Percentiles rank a stretch among this genome's conserved stretches.
Conservation (phyloP, 2,329 filamentous ascomycete genomes). For the Clarireedia monteithiana region DNA sequence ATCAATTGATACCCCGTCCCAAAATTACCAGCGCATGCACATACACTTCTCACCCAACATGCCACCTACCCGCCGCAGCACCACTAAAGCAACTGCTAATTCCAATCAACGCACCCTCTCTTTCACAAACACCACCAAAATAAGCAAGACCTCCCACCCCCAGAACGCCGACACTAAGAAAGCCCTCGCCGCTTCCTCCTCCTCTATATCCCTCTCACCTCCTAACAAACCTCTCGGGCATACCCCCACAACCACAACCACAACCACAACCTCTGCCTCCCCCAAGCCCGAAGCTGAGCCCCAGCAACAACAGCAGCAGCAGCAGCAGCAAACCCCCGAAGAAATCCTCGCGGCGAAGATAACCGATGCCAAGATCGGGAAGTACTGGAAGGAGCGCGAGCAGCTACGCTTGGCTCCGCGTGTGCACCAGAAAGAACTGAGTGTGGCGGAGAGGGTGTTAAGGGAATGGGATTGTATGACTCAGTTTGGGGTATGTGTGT, state of each 20-base stretch:
- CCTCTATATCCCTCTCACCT: not conserved
- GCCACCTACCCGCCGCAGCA: conserved; percentile 34
- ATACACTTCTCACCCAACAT: conserved; percentile 21
- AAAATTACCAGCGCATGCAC: too few species aligned
- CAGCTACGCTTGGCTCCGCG: conserved; percentile 56
- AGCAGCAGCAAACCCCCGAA: conserved; percentile 34
- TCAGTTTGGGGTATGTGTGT: conserved; percentile 76
- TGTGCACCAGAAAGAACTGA: conserved; percentile 71
- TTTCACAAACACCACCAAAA: conserved; percentile 47
- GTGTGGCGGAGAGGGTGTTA: conserved; percentile 73
- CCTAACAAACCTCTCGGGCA: not conserved
- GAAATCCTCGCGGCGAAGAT: conserved; percentile 55
- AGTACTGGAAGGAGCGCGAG: conserved; percentile 74
- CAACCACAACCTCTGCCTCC: conserved; percentile 14
- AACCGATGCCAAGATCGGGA: conserved; percentile 58
- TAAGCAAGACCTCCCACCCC: conserved; percentile 46
- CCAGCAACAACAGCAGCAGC: conserved; percentile 22
- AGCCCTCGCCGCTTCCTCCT: not conserved
- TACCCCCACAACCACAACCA: conserved; percentile 11
- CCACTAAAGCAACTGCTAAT: conserved; percentile 32
- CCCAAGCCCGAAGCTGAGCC: not conserved
- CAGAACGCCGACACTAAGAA: conserved; percentile 7
- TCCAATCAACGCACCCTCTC: conserved; percentile 50
- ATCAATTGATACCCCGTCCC: too few species aligned
- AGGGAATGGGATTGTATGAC: conserved; percentile 87